Evolutionary conservation across 192 early-diverging fungal species (phyloP).

Genomic region (Bifiguratus adelaidae): DNA sequence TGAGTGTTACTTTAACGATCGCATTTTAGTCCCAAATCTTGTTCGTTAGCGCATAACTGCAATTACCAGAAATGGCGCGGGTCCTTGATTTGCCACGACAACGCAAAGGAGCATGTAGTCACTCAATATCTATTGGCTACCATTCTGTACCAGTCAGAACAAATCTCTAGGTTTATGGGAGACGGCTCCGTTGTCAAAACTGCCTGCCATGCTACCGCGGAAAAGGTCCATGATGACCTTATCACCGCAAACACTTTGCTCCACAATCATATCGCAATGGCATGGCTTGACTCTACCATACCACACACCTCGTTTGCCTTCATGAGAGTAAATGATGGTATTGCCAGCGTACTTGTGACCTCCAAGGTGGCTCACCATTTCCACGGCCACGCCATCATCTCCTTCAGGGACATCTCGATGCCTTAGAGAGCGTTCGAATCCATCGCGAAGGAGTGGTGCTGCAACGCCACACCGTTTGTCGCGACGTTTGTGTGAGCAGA

Average conservation of each 20-base stretch:
- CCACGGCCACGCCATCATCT: constrained; percentile 26
- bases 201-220: constrained; percentile 39
- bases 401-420: constrained; percentile 32
- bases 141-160: no score
- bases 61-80: no score
- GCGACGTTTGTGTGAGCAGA: constrained; percentile 43
- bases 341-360: constrained; percentile 56
- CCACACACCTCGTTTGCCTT: constrained; percentile 39
- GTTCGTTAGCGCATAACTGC: no score
- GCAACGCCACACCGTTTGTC: constrained; percentile 48
- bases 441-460: constrained; percentile 33
- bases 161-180: constrained; percentile 7
- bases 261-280: constrained; percentile 35
- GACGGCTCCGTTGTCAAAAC: constrained; percentile 26
- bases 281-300: constrained; percentile 45
- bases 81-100: no score
- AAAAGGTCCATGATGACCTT: constrained; percentile 41
- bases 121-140: no score
- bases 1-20: no score
- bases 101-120: no score
- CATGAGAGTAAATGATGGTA: constrained; percentile 33
- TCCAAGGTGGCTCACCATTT: constrained; percentile 44
- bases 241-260: constrained; percentile 30
- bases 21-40: no score
- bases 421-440: constrained; percentile 32